Conservation (phyloP, 1,139 yeast species). For the Candida sanyaensis region DNA sequence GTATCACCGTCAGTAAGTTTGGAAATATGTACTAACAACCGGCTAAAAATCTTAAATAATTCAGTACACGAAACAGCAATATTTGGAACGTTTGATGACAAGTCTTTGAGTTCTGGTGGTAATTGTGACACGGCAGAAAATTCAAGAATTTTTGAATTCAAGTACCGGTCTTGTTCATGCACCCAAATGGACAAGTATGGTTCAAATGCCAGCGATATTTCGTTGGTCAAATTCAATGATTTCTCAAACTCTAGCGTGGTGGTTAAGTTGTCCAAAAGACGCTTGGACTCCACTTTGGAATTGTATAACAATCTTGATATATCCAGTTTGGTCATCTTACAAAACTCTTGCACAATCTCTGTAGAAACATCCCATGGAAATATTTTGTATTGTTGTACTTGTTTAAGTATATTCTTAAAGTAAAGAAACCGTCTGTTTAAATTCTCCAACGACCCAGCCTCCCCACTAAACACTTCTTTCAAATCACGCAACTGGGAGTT, state of each 20-base stretch:
- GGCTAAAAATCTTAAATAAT: slow-evolving; percentile 74
- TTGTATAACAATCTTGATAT: slow-evolving; percentile 35
- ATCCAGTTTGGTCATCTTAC: slow-evolving; percentile 70
- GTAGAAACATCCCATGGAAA: slow-evolving; percentile 84
- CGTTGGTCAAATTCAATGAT: slow-evolving; percentile 50
- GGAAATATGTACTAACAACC: slow-evolving; percentile 70
- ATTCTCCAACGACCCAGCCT: slow-evolving; percentile 93
- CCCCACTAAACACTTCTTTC: slow-evolving; percentile 77
- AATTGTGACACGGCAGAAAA: slow-evolving; percentile 53
- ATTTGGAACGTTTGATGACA: slow-evolving; percentile 47
- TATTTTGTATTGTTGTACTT: slow-evolving; percentile 51
- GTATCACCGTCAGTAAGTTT: slow-evolving; percentile 74
- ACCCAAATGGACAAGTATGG: slow-evolving; percentile 87
- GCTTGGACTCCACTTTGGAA: slow-evolving; percentile 49
- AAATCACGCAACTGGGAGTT: slow-evolving; percentile 73
- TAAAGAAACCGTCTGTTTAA: slow-evolving; percentile 78
- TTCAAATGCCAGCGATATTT: slow-evolving; percentile 75
- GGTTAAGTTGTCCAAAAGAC: slow-evolving; percentile 49
- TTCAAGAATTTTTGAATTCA: slow-evolving; percentile 63
- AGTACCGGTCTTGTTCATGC: slow-evolving; percentile 71
- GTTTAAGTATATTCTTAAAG: slow-evolving; percentile 68
- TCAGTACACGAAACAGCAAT: slow-evolving; percentile 87
- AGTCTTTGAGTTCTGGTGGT: slow-evolving; percentile 35
- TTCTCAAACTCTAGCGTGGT: slow-evolving; percentile 70
- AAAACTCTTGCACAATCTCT: slow-evolving; percentile 62